Evolutionary conservation across 192 early-diverging fungal species (phyloP).

Genomic region (Obelidium mucronatum): DNA sequence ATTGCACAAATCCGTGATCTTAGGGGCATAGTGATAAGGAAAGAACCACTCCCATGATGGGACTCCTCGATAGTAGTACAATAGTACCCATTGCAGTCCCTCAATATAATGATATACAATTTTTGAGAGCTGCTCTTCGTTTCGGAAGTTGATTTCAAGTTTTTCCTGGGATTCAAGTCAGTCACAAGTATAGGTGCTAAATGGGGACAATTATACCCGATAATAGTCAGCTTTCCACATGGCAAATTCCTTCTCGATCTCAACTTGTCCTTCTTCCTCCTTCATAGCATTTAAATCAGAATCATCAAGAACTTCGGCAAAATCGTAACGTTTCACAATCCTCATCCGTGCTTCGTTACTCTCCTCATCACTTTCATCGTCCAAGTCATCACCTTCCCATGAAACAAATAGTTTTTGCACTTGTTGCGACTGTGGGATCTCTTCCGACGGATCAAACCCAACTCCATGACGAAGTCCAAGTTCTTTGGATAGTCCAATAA

Average conservation of each 20-base stretch:
- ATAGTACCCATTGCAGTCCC: constrained; percentile 95
- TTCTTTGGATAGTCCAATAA: constrained; percentile 60
- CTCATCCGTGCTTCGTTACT: constrained; percentile 58
- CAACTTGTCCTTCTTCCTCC: constrained; percentile 46
- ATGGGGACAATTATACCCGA: constrained; percentile 32
- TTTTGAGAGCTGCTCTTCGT: constrained; percentile 55
- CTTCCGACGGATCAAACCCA: constrained; percentile 44
- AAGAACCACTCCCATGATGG: constrained; percentile 98
- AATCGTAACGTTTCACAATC: constrained; percentile 56
- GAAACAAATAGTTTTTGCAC: constrained; percentile 46
- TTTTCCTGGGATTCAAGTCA: constrained; percentile 38
- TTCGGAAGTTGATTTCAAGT: constrained; percentile 48
- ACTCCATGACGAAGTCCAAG: constrained; percentile 51
- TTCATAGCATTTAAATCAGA: constrained; percentile 31
- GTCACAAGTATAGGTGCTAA: background rate
- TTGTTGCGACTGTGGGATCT: constrained; percentile 45
- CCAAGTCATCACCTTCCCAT: constrained; percentile 65
- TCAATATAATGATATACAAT: constrained; percentile 78
- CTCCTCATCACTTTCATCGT: constrained; percentile 66
- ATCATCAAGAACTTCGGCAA: constrained; percentile 72
- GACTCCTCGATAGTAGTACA: constrained; percentile 95
- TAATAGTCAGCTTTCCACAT: constrained; percentile 64
- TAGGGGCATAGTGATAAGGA: constrained; percentile 95
- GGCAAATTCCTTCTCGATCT: constrained; percentile 56
- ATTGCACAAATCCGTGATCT: constrained; percentile 76